Evolutionary conservation across 2,329 filamentous ascomycete species (phyloP), one percentile per base, ranked within the genome.

Genomic region (Curvularia lunata): DNA sequence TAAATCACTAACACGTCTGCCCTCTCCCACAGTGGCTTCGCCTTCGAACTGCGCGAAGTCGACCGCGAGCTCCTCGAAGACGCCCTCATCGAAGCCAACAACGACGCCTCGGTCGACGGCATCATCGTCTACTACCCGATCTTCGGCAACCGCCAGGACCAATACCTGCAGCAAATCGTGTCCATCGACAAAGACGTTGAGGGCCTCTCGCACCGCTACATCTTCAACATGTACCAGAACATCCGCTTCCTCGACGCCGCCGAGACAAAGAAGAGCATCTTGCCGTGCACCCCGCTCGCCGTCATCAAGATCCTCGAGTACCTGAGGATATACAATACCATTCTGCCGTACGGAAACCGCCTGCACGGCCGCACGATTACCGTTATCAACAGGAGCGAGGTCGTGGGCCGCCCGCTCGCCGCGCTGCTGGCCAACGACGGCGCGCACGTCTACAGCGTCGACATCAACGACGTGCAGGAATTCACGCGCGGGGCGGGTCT

Each of bases 211-310:
- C 94, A 97, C 79, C 89, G 88, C 74, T 93, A 98, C 80, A 90
- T 98, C 73, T 93, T 94, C 86, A 99, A 99, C 85, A 97, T 99
- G 93, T 99, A 98, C 81, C 91, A 97, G 83, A 99, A 99, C 81
- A 87, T 96, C 70, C 91, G 95, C 65, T 98, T 93, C 82, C 84
- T 99, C 55, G 95, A 99, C 78, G 89, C 89, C 4, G 78, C 83
- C 42, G 91, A 92, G 77, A 83, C 82, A 57, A 91, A 91, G 77
- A 98, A 99, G 82, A 96, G 90, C 48, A 91, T 98, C 65, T 82
- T 99, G 51, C 95, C 95, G 5, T 99, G 95, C 83, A 99, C 95
- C 2, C 95, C 95, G 16, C 85, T 99, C 23, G 95, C 95, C 25
- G 90, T 97, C 59, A 91, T 98, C 82, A 99, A 99, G 84, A 96